These are phyloP conservation scores for Xylaria castorea DNA, from an alignment of 495 filamentous ascomycete genomes.

Conservation along the genomic window DNA sequence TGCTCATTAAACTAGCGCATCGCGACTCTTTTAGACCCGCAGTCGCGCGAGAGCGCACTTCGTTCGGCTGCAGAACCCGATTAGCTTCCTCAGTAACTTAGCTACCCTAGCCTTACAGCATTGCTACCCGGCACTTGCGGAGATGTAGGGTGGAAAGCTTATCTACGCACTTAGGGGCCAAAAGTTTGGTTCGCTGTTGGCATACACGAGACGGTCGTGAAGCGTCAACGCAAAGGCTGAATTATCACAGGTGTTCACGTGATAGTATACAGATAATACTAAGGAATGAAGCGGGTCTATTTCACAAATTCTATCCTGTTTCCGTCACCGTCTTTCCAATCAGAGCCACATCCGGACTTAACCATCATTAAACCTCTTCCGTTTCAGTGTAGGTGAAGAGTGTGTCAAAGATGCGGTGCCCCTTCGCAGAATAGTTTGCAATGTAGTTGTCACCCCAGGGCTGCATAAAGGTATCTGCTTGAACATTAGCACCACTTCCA, in stretches of 20 bases:
- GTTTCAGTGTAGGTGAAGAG: neutral
- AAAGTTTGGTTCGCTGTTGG: neutral
- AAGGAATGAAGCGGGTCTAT: neutral
- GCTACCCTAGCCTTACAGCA: neutral
- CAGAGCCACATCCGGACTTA: neutral
- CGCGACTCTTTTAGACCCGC: neutral
- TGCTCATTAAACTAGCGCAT: neutral
- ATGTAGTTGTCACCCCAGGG: conserved; percentile 39
- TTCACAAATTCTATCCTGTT: neutral
- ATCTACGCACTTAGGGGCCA: neutral
- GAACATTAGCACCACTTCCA: conserved; percentile 14
- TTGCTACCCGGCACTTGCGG: neutral
- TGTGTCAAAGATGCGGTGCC: conserved; percentile 35
- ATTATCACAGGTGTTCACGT: neutral
- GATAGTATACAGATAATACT: neutral
- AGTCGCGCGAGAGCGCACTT: neutral
- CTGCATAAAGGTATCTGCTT: conserved; percentile 39
- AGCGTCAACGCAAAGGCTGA: neutral
- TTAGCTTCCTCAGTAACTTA: neutral
- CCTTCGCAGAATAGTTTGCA: conserved; percentile 38
- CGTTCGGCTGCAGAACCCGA: neutral
- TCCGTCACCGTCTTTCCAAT: neutral
- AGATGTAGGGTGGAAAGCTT: neutral
- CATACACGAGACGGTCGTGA: neutral
- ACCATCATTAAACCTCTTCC: neutral